Evolutionary conservation across 345 rosid genomes (phyloP).

Genomic region (Moringa oleifera): DNA sequence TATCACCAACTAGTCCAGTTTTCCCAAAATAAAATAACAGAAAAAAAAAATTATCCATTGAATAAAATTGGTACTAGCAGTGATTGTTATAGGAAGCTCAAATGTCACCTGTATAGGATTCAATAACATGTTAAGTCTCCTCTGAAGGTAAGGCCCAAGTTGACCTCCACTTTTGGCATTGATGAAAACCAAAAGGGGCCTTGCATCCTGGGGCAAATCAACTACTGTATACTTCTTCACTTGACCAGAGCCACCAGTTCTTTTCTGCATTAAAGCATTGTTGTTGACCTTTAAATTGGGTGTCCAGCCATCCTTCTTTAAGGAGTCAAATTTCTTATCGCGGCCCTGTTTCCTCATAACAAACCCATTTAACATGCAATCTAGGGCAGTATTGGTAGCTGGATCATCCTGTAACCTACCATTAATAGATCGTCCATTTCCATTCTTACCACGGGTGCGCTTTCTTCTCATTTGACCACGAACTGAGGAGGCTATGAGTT

Average conservation of each 20-base stretch:
- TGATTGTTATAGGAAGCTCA: background rate
- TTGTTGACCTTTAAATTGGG: slow-evolving; percentile 20
- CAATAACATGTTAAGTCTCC: slow-evolving; percentile 66
- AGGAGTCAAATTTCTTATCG: slow-evolving; percentile 37
- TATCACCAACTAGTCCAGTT: no score
- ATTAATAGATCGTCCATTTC: slow-evolving; percentile 25
- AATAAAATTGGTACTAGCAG: no score
- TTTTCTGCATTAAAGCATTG: slow-evolving; percentile 32
- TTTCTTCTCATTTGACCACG: slow-evolving; percentile 39
- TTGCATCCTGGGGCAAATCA: slow-evolving; percentile 55
- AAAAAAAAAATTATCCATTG: no score
- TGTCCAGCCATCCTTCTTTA: slow-evolving; percentile 24
- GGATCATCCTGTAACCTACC: slow-evolving; percentile 38
- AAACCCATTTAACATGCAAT: slow-evolving; percentile 29
- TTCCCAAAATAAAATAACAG: no score
- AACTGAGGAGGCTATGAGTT: slow-evolving; percentile 33
- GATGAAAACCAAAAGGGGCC: slow-evolving; percentile 75
- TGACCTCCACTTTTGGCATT: slow-evolving; percentile 85
- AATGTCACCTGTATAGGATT: slow-evolving; percentile 69
- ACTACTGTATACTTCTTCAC: slow-evolving; percentile 37
- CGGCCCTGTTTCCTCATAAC: slow-evolving; percentile 42
- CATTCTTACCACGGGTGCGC: slow-evolving; percentile 33
- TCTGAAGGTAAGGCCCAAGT: slow-evolving; percentile 62
- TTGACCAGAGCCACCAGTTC: slow-evolving; percentile 18
- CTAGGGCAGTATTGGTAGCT: slow-evolving; percentile 27